Evolutionary conservation across 768 basidiomycete genomes (phyloP), one percentile per base, ranked within the genome.

Genomic region (Kwoniella sp.): DNA sequence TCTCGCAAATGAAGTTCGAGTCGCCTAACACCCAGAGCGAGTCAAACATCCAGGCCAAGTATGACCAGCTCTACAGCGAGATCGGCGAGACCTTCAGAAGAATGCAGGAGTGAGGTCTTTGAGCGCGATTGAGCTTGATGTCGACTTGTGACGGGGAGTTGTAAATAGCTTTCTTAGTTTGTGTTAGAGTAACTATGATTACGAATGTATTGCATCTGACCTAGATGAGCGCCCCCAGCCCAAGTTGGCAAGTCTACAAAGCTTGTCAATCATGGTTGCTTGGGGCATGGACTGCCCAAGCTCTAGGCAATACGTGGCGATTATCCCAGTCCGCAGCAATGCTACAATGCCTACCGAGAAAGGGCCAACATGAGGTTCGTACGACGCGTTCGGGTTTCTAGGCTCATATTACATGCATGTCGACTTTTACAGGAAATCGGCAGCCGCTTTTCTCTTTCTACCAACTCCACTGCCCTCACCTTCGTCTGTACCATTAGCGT

Each of bases 1-100:
- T 99, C n/a, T 95, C 92, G 50, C 94, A 98, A 81, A 94, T 95
- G 92, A 98, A 97, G 80, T 97, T 96, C 77, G 92, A 96, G 88
- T 92, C 92, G 72, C 96, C 96, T 19, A 74, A 76, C 67, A 91
- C 92, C 8, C 88, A 92, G 83, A 92, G 92, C 40, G 85, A 93
- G 81, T 90, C 92, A 63, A 80, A 84, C 2, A 88, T 96, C 74
- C 88, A 86, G 82, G 83, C 86, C 82, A 93, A 90, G 79, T 82
- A 93, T 74, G 91, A 95, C 77, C 84, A 83, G 33, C 81, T 97
- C 50, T 84, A 94, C 78, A 79, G 82, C 58, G 93, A 96, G 82
- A 96, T 97, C 65, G 88, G 89, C 75, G 92, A 93, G 80, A 93
- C 90, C 77, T 96, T 97, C 66, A 60, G 79, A 30, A 58, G 73